Evolutionary conservation across 371 early-diverging fungal species (phyloP).

Genomic region (Mortierella sp.): DNA sequence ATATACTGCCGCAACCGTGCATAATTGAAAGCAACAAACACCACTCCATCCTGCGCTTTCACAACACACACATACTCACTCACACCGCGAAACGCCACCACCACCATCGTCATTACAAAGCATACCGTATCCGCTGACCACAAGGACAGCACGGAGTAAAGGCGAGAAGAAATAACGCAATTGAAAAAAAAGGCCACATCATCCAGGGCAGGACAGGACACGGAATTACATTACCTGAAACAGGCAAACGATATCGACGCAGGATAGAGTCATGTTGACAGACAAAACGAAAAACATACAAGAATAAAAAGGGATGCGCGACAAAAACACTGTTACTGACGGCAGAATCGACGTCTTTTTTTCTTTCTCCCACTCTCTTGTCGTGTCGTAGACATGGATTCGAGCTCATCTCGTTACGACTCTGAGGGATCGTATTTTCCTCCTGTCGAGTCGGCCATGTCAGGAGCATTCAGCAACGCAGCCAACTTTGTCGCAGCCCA

Average conservation of each 20-base stretch:
- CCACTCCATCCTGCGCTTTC: neutral
- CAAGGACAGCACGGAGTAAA: neutral
- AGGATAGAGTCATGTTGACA: neutral
- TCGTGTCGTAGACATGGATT: slow-evolving; percentile 28
- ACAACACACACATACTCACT: too few relatives aligned
- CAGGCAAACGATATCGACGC: neutral
- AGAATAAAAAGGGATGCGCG: neutral
- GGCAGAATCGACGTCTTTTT: neutral
- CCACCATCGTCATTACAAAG: too few relatives aligned
- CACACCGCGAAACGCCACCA: too few relatives aligned
- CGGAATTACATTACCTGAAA: neutral
- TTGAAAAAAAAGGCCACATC: neutral
- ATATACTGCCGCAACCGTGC: neutral
- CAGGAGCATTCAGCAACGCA: slow-evolving; percentile 61
- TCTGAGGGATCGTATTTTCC: slow-evolving; percentile 46
- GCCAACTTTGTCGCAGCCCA: slow-evolving; percentile 51
- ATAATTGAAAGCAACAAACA: neutral
- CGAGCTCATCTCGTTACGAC: slow-evolving; percentile 38
- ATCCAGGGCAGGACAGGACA: neutral
- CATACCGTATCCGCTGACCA: neutral
- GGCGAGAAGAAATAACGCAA: neutral
- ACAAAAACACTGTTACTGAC: neutral
- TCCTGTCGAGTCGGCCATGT: slow-evolving; percentile 46
- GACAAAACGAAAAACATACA: neutral
- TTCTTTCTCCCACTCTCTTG: neutral